Conservation (phyloP, 441 rosid species). For the Breynia disticha region DNA sequence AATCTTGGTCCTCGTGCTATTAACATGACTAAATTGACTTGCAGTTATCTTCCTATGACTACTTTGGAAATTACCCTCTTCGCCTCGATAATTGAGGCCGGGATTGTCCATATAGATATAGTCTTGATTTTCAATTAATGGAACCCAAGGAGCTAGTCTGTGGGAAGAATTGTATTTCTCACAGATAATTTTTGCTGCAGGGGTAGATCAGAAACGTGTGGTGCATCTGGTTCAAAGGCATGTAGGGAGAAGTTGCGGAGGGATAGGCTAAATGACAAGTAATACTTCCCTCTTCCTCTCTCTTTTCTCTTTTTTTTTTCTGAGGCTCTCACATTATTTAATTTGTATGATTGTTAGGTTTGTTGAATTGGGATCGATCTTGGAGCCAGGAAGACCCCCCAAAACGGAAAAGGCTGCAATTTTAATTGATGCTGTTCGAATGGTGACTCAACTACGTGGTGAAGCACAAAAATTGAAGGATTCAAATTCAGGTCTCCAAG, state of each 20-base stretch:
- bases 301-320: conserved; percentile 1
- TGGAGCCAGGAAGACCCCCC: conserved; percentile 92
- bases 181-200: conserved; percentile 28
- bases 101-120: too few relatives aligned
- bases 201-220: conserved; percentile 63
- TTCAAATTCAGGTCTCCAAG: conserved; percentile 74
- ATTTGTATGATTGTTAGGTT: conserved; percentile 39
- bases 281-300: conserved; percentile 3
- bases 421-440: conserved; percentile 74
- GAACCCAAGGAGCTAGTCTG: too few relatives aligned
- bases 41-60: too few relatives aligned
- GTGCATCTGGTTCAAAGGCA: conserved; percentile 81
- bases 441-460: conserved; percentile 78
- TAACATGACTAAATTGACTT: too few relatives aligned
- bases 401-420: conserved; percentile 91
- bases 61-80: too few relatives aligned
- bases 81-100: too few relatives aligned
- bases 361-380: conserved; percentile 65
- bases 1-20: too few relatives aligned
- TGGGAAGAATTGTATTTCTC: not conserved
- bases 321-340: not conserved
- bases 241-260: conserved; percentile 97
- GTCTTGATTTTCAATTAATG: too few relatives aligned
- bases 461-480: conserved; percentile 91
- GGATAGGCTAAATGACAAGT: conserved; percentile 94